Percentiles rank a stretch among this genome's conserved stretches.
phyloP scores from a whole-genome alignment of 2,329 filamentous ascomycete genomes.

The Tothia fuscella region DNA sequence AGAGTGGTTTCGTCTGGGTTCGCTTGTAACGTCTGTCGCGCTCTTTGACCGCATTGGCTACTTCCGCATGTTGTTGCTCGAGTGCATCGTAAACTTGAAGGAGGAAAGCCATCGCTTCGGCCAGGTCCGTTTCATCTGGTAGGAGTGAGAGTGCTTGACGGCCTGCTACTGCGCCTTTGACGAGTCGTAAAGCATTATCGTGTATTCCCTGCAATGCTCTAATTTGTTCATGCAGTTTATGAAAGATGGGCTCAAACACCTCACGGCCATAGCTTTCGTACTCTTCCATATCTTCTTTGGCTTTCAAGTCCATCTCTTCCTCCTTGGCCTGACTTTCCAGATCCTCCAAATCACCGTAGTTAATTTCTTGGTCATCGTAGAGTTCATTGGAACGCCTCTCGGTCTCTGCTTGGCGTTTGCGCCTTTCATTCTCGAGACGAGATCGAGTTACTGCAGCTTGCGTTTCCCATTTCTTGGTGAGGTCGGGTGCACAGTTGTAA shows the following conservation, averaged over 20 bases:
- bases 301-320: slow-evolving; percentile 37
- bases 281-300: slow-evolving; percentile 41
- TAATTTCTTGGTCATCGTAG: slow-evolving; percentile 45
- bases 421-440: slow-evolving; percentile 36
- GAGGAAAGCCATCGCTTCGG: slow-evolving; percentile 29
- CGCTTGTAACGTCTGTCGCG: slow-evolving; percentile 43
- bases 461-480: slow-evolving; percentile 33
- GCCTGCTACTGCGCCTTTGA: slow-evolving; percentile 18
- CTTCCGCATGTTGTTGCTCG: slow-evolving; percentile 37
- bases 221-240: slow-evolving; percentile 38
- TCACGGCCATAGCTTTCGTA: slow-evolving; percentile 37
- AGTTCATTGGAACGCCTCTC: slow-evolving; percentile 41
- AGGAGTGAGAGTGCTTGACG: neutral
- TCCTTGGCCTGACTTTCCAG: slow-evolving; percentile 44
- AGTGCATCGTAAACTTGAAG: slow-evolving; percentile 35
- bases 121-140: slow-evolving; percentile 19
- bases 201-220: slow-evolving; percentile 36
- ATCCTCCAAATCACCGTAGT: slow-evolving; percentile 43
- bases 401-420: slow-evolving; percentile 38
- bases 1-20: slow-evolving; percentile 39
- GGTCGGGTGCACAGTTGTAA: slow-evolving; percentile 15
- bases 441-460: slow-evolving; percentile 31
- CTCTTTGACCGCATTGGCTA: slow-evolving; percentile 38
- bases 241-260: slow-evolving; percentile 40
- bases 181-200: slow-evolving; percentile 29